phyloP scores from a whole-genome alignment of 768 basidiomycete species.

The Leccinellum rugosiceps region DNA sequence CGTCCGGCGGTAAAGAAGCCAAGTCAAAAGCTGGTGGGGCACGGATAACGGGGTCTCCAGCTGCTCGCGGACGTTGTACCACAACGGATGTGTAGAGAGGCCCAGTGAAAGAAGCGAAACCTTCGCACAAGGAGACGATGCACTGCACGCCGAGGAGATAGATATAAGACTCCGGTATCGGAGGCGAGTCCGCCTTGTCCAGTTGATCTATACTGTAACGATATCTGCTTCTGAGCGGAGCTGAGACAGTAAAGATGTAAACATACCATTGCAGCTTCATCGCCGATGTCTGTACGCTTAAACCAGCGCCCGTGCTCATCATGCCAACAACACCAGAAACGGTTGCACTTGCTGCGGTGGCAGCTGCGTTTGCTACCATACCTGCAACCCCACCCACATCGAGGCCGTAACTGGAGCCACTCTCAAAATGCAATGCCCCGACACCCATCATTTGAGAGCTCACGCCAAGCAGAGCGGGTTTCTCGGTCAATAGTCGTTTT shows the following conservation, averaged over 20 bases:
- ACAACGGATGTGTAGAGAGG: slow-evolving; percentile 74
- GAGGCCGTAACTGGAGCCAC: slow-evolving; percentile 44
- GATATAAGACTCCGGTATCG: slow-evolving; percentile 90
- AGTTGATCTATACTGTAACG: slow-evolving; percentile 86
- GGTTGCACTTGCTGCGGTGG: slow-evolving; percentile 77
- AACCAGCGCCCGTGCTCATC: slow-evolving; percentile 66
- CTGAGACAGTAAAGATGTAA: neutral
- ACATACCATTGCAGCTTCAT: slow-evolving; percentile 92
- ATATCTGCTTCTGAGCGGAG: neutral
- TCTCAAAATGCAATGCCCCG: slow-evolving; percentile 46
- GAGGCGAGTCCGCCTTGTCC: slow-evolving; percentile 93
- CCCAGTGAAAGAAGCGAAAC: slow-evolving; percentile 69
- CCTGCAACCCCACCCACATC: slow-evolving; percentile 72
- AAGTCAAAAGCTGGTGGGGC: slow-evolving; percentile 75
- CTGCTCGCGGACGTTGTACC: slow-evolving; percentile 58
- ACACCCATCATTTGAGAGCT: slow-evolving; percentile 78
- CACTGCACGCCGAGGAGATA: slow-evolving; percentile 91
- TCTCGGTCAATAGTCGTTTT: slow-evolving; percentile 85
- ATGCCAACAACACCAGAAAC: slow-evolving; percentile 84
- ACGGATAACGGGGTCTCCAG: slow-evolving; percentile 62
- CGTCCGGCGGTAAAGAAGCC: slow-evolving; percentile 49
- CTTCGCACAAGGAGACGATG: slow-evolving; percentile 81
- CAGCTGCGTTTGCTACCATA: slow-evolving; percentile 79
- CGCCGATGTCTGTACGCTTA: slow-evolving; percentile 68
- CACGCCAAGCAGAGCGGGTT: slow-evolving; percentile 79